Evolutionary conservation across 345 rosid species (phyloP).

Genomic region (Brassica carinata): DNA sequence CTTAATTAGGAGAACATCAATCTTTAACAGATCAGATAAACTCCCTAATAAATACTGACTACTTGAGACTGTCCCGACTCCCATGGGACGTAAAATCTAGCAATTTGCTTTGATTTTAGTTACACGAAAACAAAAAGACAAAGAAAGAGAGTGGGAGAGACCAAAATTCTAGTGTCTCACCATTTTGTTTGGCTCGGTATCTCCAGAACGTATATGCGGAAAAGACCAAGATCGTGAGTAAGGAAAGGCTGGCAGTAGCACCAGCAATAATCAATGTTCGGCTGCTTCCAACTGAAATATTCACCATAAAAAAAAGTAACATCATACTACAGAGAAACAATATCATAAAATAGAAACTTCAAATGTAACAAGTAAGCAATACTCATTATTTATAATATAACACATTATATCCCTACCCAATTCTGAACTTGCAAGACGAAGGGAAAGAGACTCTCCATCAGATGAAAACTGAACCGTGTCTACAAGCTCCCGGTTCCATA

Average conservation of each 20-base stretch:
- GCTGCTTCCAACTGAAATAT: constrained; percentile 17
- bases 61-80: too few species aligned
- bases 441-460: constrained; percentile 28
- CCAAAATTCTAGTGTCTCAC: constrained; percentile 16
- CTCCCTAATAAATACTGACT: too few species aligned
- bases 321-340: not conserved
- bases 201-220: constrained; percentile 13
- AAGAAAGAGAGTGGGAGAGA: too few species aligned
- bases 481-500: constrained; percentile 34
- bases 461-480: constrained; percentile 29
- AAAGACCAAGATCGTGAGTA: constrained; percentile 12
- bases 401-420: constrained; percentile 22
- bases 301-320: too few species aligned
- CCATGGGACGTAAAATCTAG: too few species aligned
- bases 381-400: not conserved
- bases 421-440: constrained; percentile 38
- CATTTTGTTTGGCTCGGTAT: constrained; percentile 15
- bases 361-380: not conserved
- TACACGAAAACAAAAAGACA: too few species aligned
- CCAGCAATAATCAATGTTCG: constrained; percentile 7
- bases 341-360: not conserved
- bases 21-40: too few species aligned
- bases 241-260: constrained; percentile 22
- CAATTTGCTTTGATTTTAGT: too few species aligned
- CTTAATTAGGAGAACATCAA: too few species aligned